These are phyloP conservation scores for Gynochthodes officinalis DNA, from an alignment of 257 asterid species.

Conservation along the genomic window DNA sequence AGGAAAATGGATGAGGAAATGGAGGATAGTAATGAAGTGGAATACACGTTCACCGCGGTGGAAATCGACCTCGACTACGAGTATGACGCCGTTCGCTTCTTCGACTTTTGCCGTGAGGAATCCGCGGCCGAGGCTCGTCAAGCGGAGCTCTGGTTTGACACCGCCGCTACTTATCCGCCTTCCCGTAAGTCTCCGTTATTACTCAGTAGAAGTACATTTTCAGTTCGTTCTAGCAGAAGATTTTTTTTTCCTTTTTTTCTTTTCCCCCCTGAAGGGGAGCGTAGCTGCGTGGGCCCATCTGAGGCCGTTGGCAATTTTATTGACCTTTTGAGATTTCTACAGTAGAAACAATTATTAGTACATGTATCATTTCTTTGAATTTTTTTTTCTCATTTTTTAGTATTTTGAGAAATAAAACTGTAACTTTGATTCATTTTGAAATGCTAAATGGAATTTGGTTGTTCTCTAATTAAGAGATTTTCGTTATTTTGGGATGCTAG, in stretches of 20 bases:
- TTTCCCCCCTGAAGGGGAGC: background rate
- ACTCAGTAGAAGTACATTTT: background rate
- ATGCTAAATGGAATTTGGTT: background rate
- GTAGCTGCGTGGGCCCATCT: constrained; percentile 1
- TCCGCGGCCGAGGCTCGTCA: constrained; percentile 46
- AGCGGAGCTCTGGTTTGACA: constrained; percentile 81
- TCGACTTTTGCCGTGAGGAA: constrained; percentile 65
- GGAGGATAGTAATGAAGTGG: constrained; percentile 41
- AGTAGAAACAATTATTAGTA: no score
- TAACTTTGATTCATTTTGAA: background rate
- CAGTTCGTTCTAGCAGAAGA: background rate
- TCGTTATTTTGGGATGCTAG: no score
- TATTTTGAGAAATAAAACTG: background rate
- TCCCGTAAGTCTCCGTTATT: constrained; percentile 54
- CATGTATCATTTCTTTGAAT: background rate
- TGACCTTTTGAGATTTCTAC: constrained; percentile 2
- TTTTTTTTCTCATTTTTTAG: background rate
- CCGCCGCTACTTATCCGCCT: constrained; percentile 82
- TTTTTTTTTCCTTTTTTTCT: background rate
- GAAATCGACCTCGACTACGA: constrained; percentile 94
- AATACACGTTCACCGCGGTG: constrained; percentile 57
- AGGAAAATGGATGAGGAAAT: constrained; percentile 54
- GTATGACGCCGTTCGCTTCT: constrained; percentile 81
- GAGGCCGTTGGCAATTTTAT: background rate
- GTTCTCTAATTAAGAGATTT: background rate